A percentile compares a stretch with the other conserved stretches of the same genome.
Conservation (phyloP, 2,329 filamentous ascomycete species). For the Cladosporium halotolerans region DNA sequence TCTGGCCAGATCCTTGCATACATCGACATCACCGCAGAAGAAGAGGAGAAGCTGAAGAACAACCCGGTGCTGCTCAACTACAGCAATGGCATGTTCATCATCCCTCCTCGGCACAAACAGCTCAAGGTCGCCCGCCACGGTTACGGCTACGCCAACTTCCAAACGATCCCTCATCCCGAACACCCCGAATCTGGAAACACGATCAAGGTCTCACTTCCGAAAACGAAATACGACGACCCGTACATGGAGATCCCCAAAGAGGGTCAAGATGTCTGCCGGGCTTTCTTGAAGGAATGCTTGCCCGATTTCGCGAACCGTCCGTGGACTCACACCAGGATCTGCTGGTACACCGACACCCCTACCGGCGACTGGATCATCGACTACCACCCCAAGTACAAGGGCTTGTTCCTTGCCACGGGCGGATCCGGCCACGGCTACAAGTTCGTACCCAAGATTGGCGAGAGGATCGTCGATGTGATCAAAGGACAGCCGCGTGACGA, state of each 20-base stretch:
- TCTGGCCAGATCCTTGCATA: conserved; percentile 80
- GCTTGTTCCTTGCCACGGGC: conserved; percentile 54
- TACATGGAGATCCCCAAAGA: conserved; percentile 48
- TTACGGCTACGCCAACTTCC: conserved; percentile 45
- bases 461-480: conserved; percentile 48
- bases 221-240: conserved; percentile 42
- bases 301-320: conserved; percentile 34
- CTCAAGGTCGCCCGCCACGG: conserved; percentile 46
- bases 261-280: conserved; percentile 55
- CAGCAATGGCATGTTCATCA: conserved; percentile 65
- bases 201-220: conserved; percentile 44
- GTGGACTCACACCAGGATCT: conserved; percentile 44
- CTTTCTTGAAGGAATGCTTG: conserved; percentile 52
- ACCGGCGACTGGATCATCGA: conserved; percentile 51
- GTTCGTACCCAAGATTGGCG: conserved; percentile 54
- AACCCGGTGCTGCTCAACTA: conserved; percentile 71
- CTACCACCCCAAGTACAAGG: conserved; percentile 44
- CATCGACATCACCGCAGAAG: conserved; percentile 63
- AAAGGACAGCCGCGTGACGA: conserved; percentile 34
- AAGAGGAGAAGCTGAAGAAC: conserved; percentile 58
- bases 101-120: conserved; percentile 52
- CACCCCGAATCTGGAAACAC: conserved; percentile 19
- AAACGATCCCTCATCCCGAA: conserved; percentile 43
- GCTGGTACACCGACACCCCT: conserved; percentile 53
- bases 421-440: conserved; percentile 60